Evolutionary conservation across 306 rosid genomes (phyloP), one percentile per base, ranked within the genome.

Genomic region (Gleditsia sinensis): DNA sequence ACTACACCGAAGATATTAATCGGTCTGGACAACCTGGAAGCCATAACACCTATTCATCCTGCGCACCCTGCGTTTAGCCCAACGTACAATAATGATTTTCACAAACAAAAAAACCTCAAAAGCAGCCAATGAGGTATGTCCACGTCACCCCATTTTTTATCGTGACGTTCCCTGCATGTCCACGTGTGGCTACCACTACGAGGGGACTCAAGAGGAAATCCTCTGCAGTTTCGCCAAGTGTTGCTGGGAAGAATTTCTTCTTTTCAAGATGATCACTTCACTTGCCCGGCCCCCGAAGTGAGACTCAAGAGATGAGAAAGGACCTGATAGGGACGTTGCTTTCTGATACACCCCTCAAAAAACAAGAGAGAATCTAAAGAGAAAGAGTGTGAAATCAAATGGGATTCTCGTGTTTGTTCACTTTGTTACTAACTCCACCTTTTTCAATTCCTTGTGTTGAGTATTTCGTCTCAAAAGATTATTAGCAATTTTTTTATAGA

Each of bases 151-250:
- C 14, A 34, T 33, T 39, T 51, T 21, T 39, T 51, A 64, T 67
- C 55, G 5, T 9, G 59, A 28, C 57, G 17, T 30, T 9, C 7
- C 9, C 16, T 21, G 11, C 19, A 40, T 2, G 58, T 20, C 19
- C 23, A 70, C 75, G 58, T 63, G 84, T 69, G 9, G 0, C 20
- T 1, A 19, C 6, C 20, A 0, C 11, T 25, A 50, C 24, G 3
- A 37, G 69, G 81, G 78, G 66, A 43, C 51, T 45, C n/a, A 0
- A 19, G 9, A 3, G 60, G n/a, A 56, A 62, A 25, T 43, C 0
- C 6, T 13, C 7, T 25, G 0, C 2, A 20, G 27, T 32, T 11
- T 1, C 0, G 11, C 25, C 85, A 81, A 78, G 75, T 65, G 78
- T 56, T 13, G 12, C n/a, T n/a, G n/a, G n/a, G n/a, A n/a, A n/a